These are phyloP conservation scores for Neurospora discreta DNA, from an alignment of 495 filamentous ascomycete species.

Conservation along the genomic window DNA sequence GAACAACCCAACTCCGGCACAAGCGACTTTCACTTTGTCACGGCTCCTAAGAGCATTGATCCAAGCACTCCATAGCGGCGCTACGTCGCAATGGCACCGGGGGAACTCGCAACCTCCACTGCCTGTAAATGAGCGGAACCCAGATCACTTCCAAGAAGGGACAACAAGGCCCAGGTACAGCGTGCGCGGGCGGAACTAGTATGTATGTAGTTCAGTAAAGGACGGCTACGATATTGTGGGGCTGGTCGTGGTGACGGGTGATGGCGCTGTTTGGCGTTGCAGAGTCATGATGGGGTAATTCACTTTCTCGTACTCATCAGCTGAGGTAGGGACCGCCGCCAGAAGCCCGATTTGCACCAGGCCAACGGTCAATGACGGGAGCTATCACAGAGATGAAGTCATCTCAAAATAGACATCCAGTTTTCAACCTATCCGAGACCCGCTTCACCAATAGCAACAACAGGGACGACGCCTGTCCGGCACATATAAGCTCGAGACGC, in stretches of 20 bases:
- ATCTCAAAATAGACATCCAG: neutral
- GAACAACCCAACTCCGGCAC: constrained; percentile 6
- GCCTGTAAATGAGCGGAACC: neutral
- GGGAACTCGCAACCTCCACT: constrained; percentile 10
- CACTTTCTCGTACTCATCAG: neutral
- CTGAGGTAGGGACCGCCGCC: neutral
- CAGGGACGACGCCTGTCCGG: neutral
- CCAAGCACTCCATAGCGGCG: constrained; percentile 29
- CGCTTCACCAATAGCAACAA: neutral
- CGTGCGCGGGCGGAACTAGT: neutral
- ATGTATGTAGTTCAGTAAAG: neutral
- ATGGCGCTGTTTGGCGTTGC: neutral
- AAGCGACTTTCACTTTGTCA: neutral
- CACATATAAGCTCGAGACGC: neutral
- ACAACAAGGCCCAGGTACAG: neutral
- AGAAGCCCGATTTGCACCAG: neutral
- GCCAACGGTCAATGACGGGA: neutral
- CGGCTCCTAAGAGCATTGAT: constrained; percentile 20
- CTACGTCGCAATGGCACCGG: constrained; percentile 41
- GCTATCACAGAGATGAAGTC: neutral
- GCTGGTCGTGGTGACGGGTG: neutral
- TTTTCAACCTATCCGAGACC: neutral
- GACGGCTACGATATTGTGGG: neutral
- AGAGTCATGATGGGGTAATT: neutral
- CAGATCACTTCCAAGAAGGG: neutral